These are phyloP conservation scores for Vigna hirtella DNA, from an alignment of 306 rosid species.

Conservation along the genomic window DNA sequence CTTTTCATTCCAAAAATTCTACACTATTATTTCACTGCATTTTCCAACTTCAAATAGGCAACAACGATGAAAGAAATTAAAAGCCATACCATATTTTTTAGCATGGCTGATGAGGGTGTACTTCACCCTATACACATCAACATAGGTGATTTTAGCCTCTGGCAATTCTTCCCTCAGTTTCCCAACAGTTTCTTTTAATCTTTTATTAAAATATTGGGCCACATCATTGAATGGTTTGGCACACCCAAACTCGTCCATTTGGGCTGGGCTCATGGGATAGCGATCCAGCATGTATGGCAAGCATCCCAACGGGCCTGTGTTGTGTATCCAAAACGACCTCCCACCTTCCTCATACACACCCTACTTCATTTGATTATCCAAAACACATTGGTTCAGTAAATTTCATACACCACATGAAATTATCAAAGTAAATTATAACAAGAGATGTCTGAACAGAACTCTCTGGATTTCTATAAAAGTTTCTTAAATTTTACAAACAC, in stretches of 20 bases:
- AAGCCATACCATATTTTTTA: constrained; percentile 50
- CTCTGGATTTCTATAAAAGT: too few species aligned
- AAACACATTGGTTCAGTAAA: not conserved
- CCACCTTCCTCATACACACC: constrained; percentile 55
- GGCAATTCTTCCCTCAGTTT: constrained; percentile 52
- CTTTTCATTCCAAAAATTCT: constrained; percentile 44
- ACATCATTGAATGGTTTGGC: constrained; percentile 53
- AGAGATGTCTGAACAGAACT: too few species aligned
- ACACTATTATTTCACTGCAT: constrained; percentile 18
- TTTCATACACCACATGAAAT: not conserved
- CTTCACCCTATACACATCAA: constrained; percentile 67
- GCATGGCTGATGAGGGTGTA: constrained; percentile 64
- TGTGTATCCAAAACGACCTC: constrained; percentile 76
- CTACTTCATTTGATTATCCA: constrained; percentile 36
- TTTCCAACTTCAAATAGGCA: not conserved
- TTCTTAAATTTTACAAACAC: too few species aligned
- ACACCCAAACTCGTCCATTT: constrained; percentile 59
- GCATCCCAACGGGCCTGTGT: constrained; percentile 79
- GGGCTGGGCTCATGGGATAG: constrained; percentile 36
- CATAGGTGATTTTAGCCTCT: constrained; percentile 59
- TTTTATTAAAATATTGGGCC: constrained; percentile 62
- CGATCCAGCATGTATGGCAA: constrained; percentile 40
- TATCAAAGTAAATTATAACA: not conserved
- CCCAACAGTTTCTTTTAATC: constrained; percentile 48
- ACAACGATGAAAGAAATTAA: not conserved